Percentiles rank a stretch among this genome's conserved stretches.
phyloP scores from a whole-genome alignment of 192 early-diverging fungal genomes.

The Backusella australiensis region DNA sequence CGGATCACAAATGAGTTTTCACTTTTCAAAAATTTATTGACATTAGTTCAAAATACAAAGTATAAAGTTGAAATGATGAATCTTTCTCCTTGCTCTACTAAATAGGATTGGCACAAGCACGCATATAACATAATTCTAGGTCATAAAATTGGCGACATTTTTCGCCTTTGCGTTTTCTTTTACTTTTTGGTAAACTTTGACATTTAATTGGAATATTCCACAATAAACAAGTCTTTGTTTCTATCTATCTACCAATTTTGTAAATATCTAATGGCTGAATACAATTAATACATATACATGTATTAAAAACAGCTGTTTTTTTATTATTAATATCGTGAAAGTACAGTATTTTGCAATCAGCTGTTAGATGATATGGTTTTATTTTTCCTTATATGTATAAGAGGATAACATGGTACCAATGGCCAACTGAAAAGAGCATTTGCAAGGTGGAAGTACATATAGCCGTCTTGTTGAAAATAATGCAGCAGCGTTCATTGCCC shows the following conservation, averaged over 20 bases:
- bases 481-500: neutral
- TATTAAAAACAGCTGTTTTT: neutral
- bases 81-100: no score
- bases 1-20: no score
- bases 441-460: neutral
- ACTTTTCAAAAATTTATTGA: no score
- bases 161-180: neutral
- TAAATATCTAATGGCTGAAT: neutral
- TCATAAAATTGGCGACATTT: neutral
- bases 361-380: neutral
- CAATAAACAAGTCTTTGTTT: neutral
- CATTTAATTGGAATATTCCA: neutral
- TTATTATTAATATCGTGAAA: neutral
- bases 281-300: neutral
- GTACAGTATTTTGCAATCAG: neutral
- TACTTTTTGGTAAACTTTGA: neutral
- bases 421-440: neutral
- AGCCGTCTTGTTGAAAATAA: neutral
- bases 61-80: no score
- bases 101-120: no score
- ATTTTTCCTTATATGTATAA: neutral
- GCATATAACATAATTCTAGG: neutral
- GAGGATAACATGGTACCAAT: neutral
- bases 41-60: no score
- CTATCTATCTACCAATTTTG: neutral